Evolutionary conservation across 2,329 filamentous ascomycete species (phyloP), one percentile per base, ranked within the genome.

Genomic region (Xenosphaeropsis pyriputrescens): DNA sequence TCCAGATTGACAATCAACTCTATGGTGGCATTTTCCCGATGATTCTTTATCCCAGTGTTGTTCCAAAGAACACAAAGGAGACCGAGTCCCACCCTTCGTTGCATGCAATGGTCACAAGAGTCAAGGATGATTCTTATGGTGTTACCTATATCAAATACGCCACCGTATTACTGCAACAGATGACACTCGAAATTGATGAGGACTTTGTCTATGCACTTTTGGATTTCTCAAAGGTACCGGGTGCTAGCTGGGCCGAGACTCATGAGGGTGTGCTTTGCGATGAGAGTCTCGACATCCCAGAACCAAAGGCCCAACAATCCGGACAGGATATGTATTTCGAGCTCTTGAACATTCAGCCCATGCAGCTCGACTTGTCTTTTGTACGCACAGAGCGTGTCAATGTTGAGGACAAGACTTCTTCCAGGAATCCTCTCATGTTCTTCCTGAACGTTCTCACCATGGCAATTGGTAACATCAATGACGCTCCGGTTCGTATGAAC

Each of bases 141-240:
- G 91, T 98, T 16, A 65, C 95, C 8, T 98, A 98, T 60, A 88
- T 98, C 69, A 98, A 98, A 58, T 98, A 98, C 57, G 89, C 91
- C 16, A 94, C 89, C 0, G 60, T 98, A 34, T 65, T 98, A 22
- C 65, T 98, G 34, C 91, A 98, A 58, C 88, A 98, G 58, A 95
- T 98, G 88, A 98, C 91, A 0, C 69, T 98, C 2, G 91, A 98
- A 50, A 77, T 98, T 35, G 91, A 98, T 46, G 91, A 98, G 52
- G 91, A 98, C 56, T 98, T 98, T 60, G 88, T 98, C 40, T 94
- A 94, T 56, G 88, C 91, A 0, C 72, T 98, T 43, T 66, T 98
- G 2, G 93, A 98, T 56, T 98, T 95, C 54, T 80, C 84, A 26
- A 94, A 94, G 59, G 79, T 94, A 1, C 86, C 85, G 2, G 89